Evolutionary conservation across 2,329 filamentous ascomycete genomes (phyloP), one percentile per base, ranked within the genome.

Genomic region (Magnaporthales sp.): DNA sequence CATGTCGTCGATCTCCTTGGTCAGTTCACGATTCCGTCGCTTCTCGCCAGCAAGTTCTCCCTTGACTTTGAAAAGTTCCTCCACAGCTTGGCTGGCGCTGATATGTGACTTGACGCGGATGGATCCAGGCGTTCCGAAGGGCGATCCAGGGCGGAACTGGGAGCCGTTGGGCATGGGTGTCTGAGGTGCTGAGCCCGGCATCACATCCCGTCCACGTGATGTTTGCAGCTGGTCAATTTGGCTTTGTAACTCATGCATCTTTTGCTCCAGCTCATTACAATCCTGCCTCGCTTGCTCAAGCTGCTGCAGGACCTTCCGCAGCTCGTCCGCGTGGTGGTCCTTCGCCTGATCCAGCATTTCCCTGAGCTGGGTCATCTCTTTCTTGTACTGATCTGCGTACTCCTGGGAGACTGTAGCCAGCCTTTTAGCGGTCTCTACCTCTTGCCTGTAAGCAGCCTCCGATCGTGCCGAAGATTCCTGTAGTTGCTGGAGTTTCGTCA

Each of bases 401-500:
- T 66, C 64, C 31, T 56, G 64, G 4, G 64, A 66, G 74, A 96
- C 84, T 69, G 97, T 90, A 2, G 93, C 91, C 24, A 99, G 84
- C 61, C 95, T 87, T 67, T 87, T 88, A 29, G 91, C 88, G 69
- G 90, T 90, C 70, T 96, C 92, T 8, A 97, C 83, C 75, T 98
- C 93, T 67, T 93, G 89, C 71, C 90, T 88, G 81, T 95, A 96
- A 68, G 90, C 89, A 75, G 97, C 91, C 68, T 96, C 89, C n/a
- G 89, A 88, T 66, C 91, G 87, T 1, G 91, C 89, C 29, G 91
- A 90, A 24, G 91, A 86, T 74, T 96, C 93, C 73, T 95, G 90
- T 38, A 97, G 84, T 74, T 93, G 89, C 73, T 97, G 92, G 31
- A 97, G 87, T 73, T 89, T 92, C 60, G 86, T 81, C 61, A 97